Evolutionary conservation across 495 filamentous ascomycete species (phyloP).

Genomic region (Aspergillus indologenus): DNA sequence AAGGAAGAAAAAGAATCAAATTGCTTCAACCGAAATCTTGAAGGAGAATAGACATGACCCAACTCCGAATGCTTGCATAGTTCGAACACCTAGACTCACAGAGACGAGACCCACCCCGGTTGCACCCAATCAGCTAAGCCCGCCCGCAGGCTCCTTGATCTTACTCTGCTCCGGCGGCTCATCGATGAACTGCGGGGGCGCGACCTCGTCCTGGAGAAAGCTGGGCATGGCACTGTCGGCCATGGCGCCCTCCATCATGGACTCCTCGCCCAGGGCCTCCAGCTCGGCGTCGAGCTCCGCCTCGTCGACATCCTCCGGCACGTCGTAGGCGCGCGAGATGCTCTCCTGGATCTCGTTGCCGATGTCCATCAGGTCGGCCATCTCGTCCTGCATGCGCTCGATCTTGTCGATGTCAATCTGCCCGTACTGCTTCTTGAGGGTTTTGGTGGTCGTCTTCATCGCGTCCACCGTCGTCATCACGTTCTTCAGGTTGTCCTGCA

Average conservation of each 20-base stretch:
- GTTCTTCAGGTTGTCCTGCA: slow-evolving; percentile 99
- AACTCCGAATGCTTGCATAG: slow-evolving; percentile 24
- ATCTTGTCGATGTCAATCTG: slow-evolving; percentile 98
- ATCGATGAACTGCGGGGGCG: slow-evolving; percentile 84
- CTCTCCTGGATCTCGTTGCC: slow-evolving; percentile 99
- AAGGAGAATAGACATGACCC: slow-evolving; percentile 5
- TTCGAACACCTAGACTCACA: slow-evolving; percentile 8
- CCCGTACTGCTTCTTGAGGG: slow-evolving; percentile 90
- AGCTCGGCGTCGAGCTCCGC: slow-evolving; percentile 94
- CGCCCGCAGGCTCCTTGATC: slow-evolving; percentile 66
- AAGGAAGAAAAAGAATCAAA: slow-evolving; percentile 4
- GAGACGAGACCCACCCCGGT: no score
- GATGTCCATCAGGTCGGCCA: slow-evolving; percentile 96
- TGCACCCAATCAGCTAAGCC: slow-evolving; percentile 26
- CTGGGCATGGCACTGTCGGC: slow-evolving; percentile 67
- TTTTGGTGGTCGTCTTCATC: slow-evolving; percentile 94
- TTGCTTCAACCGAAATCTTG: not conserved
- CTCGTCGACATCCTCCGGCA: slow-evolving; percentile 98
- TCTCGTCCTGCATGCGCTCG: slow-evolving; percentile 97
- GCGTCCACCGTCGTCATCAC: slow-evolving; percentile 98
- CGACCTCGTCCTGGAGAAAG: slow-evolving; percentile 81
- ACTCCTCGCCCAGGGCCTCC: slow-evolving; percentile 89
- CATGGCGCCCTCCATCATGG: slow-evolving; percentile 64
- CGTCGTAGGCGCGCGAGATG: slow-evolving; percentile 87
- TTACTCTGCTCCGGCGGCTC: slow-evolving; percentile 67